Evolutionary conservation across 768 basidiomycete genomes (phyloP).

Genomic region (Candolleomyces efflorescens): DNA sequence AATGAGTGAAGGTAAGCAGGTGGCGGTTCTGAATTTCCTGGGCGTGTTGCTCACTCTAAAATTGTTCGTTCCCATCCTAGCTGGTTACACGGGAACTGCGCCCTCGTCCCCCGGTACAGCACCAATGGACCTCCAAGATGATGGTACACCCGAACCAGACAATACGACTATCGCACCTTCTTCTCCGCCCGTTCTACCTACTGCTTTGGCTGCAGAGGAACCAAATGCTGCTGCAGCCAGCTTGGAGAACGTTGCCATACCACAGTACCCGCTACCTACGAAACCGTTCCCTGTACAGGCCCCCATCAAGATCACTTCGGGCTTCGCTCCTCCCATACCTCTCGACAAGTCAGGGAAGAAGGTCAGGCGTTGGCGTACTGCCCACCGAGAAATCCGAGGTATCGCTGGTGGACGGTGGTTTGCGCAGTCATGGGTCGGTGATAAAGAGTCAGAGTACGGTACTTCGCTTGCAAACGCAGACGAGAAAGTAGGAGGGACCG

Average conservation of each 20-base stretch:
- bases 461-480: slow-evolving; percentile 28
- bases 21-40: neutral
- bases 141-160: slow-evolving; percentile 51
- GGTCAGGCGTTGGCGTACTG: slow-evolving; percentile 69
- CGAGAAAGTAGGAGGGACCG: slow-evolving; percentile 20
- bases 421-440: slow-evolving; percentile 76
- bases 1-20: slow-evolving; percentile 58
- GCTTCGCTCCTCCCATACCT: slow-evolving; percentile 62
- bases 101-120: slow-evolving; percentile 66
- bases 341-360: slow-evolving; percentile 61
- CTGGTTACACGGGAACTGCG: slow-evolving; percentile 65
- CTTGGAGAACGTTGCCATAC: slow-evolving; percentile 58
- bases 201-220: slow-evolving; percentile 33
- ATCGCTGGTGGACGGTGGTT: slow-evolving; percentile 86
- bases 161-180: slow-evolving; percentile 27
- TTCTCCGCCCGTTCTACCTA: slow-evolving; percentile 17
- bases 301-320: slow-evolving; percentile 69
- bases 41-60: neutral
- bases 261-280: slow-evolving; percentile 74
- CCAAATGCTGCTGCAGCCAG: slow-evolving; percentile 21
- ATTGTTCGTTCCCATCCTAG: slow-evolving; percentile 7
- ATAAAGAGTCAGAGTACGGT: slow-evolving; percentile 70
- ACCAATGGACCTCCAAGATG: slow-evolving; percentile 27
- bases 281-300: slow-evolving; percentile 82
- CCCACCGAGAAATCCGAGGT: slow-evolving; percentile 73